Conservation (phyloP, 208 protist species). For the Wallacemonas sp. region DNA sequence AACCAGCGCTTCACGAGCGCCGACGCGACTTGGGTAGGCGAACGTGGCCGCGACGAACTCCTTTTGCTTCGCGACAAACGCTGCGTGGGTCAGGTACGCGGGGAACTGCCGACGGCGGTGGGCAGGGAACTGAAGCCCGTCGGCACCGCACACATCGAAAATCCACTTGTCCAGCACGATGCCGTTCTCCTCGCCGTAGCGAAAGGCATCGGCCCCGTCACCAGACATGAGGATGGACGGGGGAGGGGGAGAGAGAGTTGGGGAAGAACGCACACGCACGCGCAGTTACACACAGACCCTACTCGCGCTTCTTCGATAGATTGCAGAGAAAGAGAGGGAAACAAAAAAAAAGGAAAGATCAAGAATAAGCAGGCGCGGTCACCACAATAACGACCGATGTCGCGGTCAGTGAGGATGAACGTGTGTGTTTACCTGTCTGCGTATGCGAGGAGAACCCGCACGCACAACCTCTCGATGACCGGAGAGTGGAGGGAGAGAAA, state of each 20-base stretch:
- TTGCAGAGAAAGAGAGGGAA: background rate
- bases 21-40: slow-evolving; percentile 40
- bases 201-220: background rate
- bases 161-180: slow-evolving; percentile 65
- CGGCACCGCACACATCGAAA: slow-evolving; percentile 50
- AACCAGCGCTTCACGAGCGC: slow-evolving; percentile 46
- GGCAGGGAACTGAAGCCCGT: slow-evolving; percentile 48
- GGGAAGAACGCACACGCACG: background rate
- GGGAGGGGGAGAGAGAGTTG: background rate
- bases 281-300: background rate
- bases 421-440: no score
- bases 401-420: no score
- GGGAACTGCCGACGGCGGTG: slow-evolving; percentile 42
- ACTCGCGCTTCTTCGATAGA: no score
- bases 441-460: no score
- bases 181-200: slow-evolving; percentile 40
- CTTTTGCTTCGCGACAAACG: slow-evolving; percentile 13
- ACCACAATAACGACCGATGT: no score
- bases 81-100: slow-evolving; percentile 29
- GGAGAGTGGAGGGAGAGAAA: no score
- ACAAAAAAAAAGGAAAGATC: background rate
- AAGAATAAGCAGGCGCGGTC: no score
- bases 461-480: no score
- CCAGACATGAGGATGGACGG: slow-evolving; percentile 4
- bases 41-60: slow-evolving; percentile 43